Evolutionary conservation across 2,329 filamentous ascomycete genomes (phyloP), one percentile per base, ranked within the genome.

Genomic region (Trichophyton rubrum): DNA sequence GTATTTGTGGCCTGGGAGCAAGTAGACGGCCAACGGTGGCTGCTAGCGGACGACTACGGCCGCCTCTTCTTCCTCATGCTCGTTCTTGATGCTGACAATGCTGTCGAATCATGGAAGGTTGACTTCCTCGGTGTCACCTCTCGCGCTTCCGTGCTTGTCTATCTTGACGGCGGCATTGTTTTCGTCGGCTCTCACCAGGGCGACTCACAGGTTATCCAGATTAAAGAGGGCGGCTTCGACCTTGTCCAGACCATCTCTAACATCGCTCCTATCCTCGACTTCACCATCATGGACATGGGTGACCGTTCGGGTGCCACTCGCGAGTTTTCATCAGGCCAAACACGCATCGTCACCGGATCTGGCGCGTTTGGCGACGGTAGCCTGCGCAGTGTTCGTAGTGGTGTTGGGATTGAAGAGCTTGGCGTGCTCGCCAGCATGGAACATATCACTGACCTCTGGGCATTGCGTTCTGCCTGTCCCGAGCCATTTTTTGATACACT

Each of bases 221-320:
- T 90, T 59, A 72, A 77, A 51, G 79, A 82, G 59, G 78, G 86
- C 35, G 80, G 79, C 0, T 78, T 91, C 62, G 78, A 85, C 56
- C 73, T 91, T 3, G 72, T 93, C 8, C 90, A 96, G 69, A 87
- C 84, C 0, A 79, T 95, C 60, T 77, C 83, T 2, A 99, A 96
- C 69, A 89, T 97, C 67, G 90, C 88, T 0, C 93, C 93, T 0
- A 88, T 99, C 47, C 76, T 97, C 43, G 93, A 99, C 70, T 96
- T 99, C 67, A 86, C 88, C 0, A 84, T 99, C 15, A 96, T 97
- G 90, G 93, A 97, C 68, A 88, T 97, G 80, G 92, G 91, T 0
- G 91, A 90, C 66, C 81, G 89, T 60, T 86, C 89, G 62, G 86
- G 86, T 22, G 85, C 89, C 17, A 87, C 86, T 2, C 95, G 93